phyloP scores from a whole-genome alignment of 495 filamentous ascomycete species.

The Tuber aestivum region DNA sequence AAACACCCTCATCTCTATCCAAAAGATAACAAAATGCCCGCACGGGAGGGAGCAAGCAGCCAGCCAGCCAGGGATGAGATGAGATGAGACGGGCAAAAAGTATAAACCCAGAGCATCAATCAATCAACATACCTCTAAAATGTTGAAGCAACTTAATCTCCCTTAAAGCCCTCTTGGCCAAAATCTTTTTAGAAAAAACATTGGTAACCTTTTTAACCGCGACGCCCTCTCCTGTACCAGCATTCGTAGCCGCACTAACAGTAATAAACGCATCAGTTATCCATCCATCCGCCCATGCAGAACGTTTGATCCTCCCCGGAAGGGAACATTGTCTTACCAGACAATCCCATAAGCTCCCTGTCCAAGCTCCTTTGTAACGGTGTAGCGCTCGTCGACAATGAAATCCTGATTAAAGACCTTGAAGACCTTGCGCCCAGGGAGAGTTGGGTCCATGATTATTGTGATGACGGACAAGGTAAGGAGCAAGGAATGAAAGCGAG shows the following conservation, averaged over 20 bases:
- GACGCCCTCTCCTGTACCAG: conserved; percentile 85
- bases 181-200: conserved; percentile 99
- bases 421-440: conserved; percentile 87
- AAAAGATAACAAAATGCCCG: not conserved
- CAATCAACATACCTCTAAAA: conserved; percentile 62
- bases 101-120: not conserved
- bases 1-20: not conserved
- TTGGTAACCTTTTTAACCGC: conserved; percentile 99
- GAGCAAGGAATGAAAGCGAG: not conserved
- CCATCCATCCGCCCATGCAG: conserved; percentile 1
- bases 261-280: conserved; percentile 1
- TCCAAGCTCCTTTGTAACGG: conserved; percentile 95
- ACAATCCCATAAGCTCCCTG: conserved; percentile 98
- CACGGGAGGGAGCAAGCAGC: not conserved
- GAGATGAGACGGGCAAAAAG: not conserved
- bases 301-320: not conserved
- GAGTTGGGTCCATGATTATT: conserved; percentile 40
- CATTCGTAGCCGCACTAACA: conserved; percentile 82
- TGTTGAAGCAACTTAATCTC: conserved; percentile 99
- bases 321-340: conserved; percentile 58
- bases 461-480: conserved; percentile 5
- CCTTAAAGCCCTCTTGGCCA: conserved; percentile 92
- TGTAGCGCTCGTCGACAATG: conserved; percentile 95
- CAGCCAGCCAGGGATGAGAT: not conserved
- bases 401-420: conserved; percentile 99